These are phyloP conservation scores for Termitomyces sp. DNA, from an alignment of 768 basidiomycete species.

Conservation along the genomic window DNA sequence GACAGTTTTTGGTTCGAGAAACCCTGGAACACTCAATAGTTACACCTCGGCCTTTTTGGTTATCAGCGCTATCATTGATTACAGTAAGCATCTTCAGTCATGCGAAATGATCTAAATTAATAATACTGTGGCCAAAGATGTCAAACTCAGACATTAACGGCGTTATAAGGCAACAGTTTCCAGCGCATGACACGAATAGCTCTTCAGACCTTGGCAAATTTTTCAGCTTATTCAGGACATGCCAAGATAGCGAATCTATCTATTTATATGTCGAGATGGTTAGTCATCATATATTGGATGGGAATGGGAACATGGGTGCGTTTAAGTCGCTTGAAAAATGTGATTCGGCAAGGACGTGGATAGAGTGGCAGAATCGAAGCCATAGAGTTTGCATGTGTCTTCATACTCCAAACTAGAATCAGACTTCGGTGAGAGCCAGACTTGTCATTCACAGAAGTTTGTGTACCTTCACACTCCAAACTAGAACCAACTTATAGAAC, in stretches of 20 bases:
- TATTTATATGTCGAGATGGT: background rate
- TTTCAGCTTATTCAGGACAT: background rate
- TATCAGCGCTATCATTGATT: background rate
- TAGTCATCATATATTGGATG: background rate
- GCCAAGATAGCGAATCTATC: background rate
- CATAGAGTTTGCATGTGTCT: background rate
- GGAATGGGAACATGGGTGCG: background rate
- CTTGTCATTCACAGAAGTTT: no score
- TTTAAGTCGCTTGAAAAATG: background rate
- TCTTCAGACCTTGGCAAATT: background rate
- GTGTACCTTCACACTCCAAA: no score
- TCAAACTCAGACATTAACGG: background rate
- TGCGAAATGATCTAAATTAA: background rate
- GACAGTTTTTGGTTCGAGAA: background rate
- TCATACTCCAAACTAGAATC: no score
- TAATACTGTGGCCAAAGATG: background rate
- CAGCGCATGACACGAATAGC: background rate
- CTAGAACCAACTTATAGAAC: no score
- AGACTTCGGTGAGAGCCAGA: no score
- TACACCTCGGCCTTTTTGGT: no score
- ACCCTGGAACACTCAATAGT: background rate
- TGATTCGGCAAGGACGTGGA: background rate
- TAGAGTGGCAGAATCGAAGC: background rate
- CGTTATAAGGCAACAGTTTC: background rate
- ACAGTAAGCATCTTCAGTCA: background rate